A percentile compares a stretch with the other conserved stretches of the same genome.
Conservation (phyloP, 768 basidiomycete genomes). For the Termitomyces sp. region DNA sequence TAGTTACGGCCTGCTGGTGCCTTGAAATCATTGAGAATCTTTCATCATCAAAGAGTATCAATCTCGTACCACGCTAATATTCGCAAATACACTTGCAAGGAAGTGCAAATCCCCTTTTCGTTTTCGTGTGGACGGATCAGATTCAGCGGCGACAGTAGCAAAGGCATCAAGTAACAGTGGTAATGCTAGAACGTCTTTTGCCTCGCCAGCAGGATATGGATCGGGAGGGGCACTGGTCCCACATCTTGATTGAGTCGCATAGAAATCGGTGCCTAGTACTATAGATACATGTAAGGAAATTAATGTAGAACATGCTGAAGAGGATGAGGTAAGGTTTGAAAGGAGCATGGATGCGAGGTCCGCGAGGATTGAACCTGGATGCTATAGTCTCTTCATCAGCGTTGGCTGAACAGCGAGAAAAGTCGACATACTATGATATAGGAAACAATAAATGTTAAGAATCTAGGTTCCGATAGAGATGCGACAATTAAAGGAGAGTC, state of each 20-base stretch:
- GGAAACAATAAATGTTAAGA: constrained; percentile 79
- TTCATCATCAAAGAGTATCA: neutral
- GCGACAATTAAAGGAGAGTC: constrained; percentile 71
- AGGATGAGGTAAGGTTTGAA: constrained; percentile 86
- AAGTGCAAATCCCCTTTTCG: constrained; percentile 87
- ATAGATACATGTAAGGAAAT: constrained; percentile 66
- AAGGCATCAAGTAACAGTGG: constrained; percentile 91
- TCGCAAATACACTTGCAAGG: constrained; percentile 91
- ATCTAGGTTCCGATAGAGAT: constrained; percentile 66
- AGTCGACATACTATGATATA: constrained; percentile 78
- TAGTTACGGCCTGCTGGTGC: constrained; percentile 73
- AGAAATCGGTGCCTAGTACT: constrained; percentile 52
- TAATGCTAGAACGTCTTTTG: constrained; percentile 58
- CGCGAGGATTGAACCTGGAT: constrained; percentile 86
- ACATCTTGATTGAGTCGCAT: constrained; percentile 74
- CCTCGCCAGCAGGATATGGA: constrained; percentile 59
- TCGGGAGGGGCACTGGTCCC: constrained; percentile 76
- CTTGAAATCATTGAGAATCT: constrained; percentile 33
- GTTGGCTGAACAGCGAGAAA: neutral
- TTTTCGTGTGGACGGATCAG: constrained; percentile 44
- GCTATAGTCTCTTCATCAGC: constrained; percentile 43
- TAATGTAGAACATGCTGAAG: constrained; percentile 61
- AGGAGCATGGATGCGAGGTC: constrained; percentile 97
- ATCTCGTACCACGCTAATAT: constrained; percentile 66
- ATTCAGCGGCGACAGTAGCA: constrained; percentile 50